Evolutionary conservation across 1,139 yeast species (phyloP), one percentile per base, ranked within the genome.

Genomic region (Kodamaea suecica): DNA sequence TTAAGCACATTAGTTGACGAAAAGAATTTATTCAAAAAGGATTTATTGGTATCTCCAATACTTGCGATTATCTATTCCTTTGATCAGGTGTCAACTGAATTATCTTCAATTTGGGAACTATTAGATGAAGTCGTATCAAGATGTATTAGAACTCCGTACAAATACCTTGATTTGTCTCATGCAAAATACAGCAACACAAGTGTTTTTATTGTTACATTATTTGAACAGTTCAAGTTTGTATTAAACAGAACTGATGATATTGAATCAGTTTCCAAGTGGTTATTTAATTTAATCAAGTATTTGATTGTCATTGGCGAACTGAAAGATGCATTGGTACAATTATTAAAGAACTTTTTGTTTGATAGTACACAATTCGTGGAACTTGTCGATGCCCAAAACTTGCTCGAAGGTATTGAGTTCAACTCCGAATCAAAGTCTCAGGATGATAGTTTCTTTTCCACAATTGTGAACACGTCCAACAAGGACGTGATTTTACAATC

Each of bases 51-150:
- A 7, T 67, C 77, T 13, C 80, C 80, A 2, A 50, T 70, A 0
- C 36, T 53, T 29, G 66, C 73, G 5, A 53, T 76, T 16, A 57
- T 70, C 8, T 64, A 64, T 28, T 66, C 78, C 30, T 50, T 71
- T 24, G 32, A 42, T 31, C 29, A 30, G 3, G 30, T 21, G 17
- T 24, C 20, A 19, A 14, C 26, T 3, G 33, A 37, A 17, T 38
- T 37, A 8, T 23, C 45, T 31, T 26, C 36, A 23, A 32, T 59
- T 19, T 83, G 87, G 82, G 63, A 63, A 11, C 56, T 86, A 26
- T 46, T 90, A 11, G 95, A 88, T 52, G 94, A 88, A 53, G 66
- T 84, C 1, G 70, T 86, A 17, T 66, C 87, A 1, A 71, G 96
- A 45, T 70, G 80, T 41, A 70, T 83, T 36, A 72, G 78, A 41